Conservation (phyloP, 805 yeast species). For the Suhomyces kilbournensis region DNA sequence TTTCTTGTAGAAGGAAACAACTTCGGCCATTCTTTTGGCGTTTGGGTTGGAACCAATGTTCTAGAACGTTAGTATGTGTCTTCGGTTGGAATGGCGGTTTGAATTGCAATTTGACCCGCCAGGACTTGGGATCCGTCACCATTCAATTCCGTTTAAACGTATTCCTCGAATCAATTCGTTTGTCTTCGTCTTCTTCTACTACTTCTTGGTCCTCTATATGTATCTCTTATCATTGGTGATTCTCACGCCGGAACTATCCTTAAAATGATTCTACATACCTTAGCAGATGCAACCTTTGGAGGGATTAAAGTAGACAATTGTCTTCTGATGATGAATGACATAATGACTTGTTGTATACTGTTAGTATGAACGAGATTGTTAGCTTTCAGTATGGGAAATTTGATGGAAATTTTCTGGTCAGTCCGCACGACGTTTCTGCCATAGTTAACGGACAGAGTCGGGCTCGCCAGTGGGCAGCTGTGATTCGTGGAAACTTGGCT, state of each 20-base stretch:
- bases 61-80: conserved; percentile 39
- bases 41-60: conserved; percentile 94
- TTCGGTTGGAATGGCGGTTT: not conserved
- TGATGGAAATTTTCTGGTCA: conserved; percentile 2
- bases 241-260: not conserved
- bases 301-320: conserved; percentile 94
- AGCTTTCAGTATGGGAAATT: not conserved
- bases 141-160: not conserved
- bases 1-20: conserved; percentile 92
- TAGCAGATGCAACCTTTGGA: conserved; percentile 96
- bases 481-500: conserved; percentile 15
- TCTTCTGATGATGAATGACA: conserved; percentile 90
- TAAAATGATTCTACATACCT: conserved; percentile 41
- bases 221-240: not conserved
- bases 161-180: not conserved
- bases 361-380: not conserved
- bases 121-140: not conserved
- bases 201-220: not conserved
- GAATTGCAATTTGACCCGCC: not conserved
- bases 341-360: conserved; percentile 21
- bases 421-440: conserved; percentile 1
- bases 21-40: conserved; percentile 94
- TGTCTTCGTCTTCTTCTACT: not conserved
- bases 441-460: conserved; percentile 1
- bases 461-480: conserved; percentile 13